phyloP scores from a whole-genome alignment of 352 stramenopile species.

The Globisporangium acanthophoron region DNA sequence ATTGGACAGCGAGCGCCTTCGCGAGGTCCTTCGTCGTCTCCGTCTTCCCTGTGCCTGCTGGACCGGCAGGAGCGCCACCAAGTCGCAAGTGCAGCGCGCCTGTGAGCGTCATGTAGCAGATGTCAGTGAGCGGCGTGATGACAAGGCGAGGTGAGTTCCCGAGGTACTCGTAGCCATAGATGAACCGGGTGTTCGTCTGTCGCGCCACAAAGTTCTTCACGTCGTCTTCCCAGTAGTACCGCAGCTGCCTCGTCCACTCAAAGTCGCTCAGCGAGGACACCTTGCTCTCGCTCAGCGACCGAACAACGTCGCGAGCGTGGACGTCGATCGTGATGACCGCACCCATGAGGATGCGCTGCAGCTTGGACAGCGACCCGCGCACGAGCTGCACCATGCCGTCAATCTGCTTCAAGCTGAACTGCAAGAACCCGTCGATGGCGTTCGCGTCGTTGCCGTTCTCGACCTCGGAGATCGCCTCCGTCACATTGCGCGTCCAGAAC shows the following conservation, averaged over 20 bases:
- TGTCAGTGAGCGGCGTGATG: slow-evolving; percentile 81
- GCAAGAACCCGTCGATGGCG: slow-evolving; percentile 78
- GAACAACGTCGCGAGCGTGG: slow-evolving; percentile 87
- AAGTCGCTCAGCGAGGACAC: slow-evolving; percentile 83
- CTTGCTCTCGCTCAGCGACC: slow-evolving; percentile 73
- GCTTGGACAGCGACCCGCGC: slow-evolving; percentile 72
- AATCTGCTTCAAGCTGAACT: slow-evolving; percentile 90
- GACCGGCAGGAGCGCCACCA: slow-evolving; percentile 89
- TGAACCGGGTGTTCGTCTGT: slow-evolving; percentile 81
- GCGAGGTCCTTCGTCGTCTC: slow-evolving; percentile 94
- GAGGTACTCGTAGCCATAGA: slow-evolving; percentile 86
- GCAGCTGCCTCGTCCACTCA: slow-evolving; percentile 88
- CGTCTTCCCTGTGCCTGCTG: slow-evolving; percentile 93
- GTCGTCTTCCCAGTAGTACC: slow-evolving; percentile 87
- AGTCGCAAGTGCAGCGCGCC: slow-evolving; percentile 91
- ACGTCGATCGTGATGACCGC: slow-evolving; percentile 91
- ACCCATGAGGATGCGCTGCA: slow-evolving; percentile 88
- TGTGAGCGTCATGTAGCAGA: slow-evolving; percentile 94
- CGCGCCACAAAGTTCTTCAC: slow-evolving; percentile 82
- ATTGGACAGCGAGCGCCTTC: slow-evolving; percentile 92
- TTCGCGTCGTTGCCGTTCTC: slow-evolving; percentile 55
- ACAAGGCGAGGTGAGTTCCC: slow-evolving; percentile 79
- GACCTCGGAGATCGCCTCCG: slow-evolving; percentile 69
- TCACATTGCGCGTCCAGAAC: slow-evolving; percentile 89
- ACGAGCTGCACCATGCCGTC: slow-evolving; percentile 91